Conservation (phyloP, 148 eudicot genomes). For the Chenopodium album region DNA sequence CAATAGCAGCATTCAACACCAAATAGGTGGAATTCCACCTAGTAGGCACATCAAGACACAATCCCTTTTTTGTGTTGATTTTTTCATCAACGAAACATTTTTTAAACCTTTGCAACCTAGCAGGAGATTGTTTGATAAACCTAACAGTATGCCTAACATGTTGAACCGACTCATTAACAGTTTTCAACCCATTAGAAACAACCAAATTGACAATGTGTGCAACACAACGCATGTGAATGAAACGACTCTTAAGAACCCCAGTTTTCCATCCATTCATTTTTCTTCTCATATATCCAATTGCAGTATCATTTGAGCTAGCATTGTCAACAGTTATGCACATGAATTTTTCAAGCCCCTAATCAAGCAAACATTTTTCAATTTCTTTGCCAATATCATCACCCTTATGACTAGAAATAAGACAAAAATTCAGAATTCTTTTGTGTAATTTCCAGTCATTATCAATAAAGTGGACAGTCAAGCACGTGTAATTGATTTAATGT, state of each 20-base stretch:
- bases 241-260: background rate
- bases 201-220: no score
- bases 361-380: background rate
- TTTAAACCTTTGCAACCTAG: background rate
- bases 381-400: background rate
- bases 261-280: background rate
- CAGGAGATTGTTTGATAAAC: background rate
- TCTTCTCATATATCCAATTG: no score
- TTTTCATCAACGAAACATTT: background rate
- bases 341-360: background rate
- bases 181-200: no score
- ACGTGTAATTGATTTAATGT: background rate
- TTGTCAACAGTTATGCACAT: background rate
- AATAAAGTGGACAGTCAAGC: background rate
- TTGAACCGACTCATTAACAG: no score
- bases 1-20: no score
- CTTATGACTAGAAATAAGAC: constrained; percentile 4
- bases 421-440: constrained; percentile 4
- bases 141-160: no score
- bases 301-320: no score
- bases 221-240: background rate
- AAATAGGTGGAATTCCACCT: no score
- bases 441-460: background rate
- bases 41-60: no score
- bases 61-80: no score